Conservation (phyloP, 1,284 basidiomycete species). For the Malassezia brasiliensis region DNA sequence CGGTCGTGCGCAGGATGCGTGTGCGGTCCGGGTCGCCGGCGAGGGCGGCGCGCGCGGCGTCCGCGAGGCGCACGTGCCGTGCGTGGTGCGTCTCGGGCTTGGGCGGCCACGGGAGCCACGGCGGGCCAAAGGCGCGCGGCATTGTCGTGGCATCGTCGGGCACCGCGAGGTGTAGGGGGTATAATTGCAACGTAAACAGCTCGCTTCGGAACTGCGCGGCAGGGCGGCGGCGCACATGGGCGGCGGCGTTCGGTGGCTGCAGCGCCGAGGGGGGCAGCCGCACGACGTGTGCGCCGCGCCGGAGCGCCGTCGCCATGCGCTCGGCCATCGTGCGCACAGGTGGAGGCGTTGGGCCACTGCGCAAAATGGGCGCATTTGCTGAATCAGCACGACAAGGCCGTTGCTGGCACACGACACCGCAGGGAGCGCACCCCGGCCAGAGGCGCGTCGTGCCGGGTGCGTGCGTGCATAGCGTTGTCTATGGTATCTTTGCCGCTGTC, state of each 20-base stretch:
- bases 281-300: neutral
- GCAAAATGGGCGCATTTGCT: no score
- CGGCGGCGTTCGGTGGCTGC: constrained; percentile 4
- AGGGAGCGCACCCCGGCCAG: no score
- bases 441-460: no score
- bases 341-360: no score
- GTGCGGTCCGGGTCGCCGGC: neutral
- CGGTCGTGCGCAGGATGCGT: constrained; percentile 17
- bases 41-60: neutral
- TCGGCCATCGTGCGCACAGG: no score
- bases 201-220: neutral
- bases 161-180: constrained; percentile 3
- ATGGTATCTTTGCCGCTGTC: no score
- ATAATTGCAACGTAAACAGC: constrained; percentile 9
- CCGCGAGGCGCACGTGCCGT: constrained; percentile 6
- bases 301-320: neutral
- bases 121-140: constrained; percentile 8
- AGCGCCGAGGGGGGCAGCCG: constrained; percentile 7
- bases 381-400: no score
- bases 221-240: neutral
- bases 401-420: no score
- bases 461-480: no score
- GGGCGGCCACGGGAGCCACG: constrained; percentile 18
- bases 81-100: constrained; percentile 6
- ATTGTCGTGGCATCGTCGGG: neutral